Base-by-base conservation (phyloP, 139 green algal species). In the Marvania coccoides region DNA sequence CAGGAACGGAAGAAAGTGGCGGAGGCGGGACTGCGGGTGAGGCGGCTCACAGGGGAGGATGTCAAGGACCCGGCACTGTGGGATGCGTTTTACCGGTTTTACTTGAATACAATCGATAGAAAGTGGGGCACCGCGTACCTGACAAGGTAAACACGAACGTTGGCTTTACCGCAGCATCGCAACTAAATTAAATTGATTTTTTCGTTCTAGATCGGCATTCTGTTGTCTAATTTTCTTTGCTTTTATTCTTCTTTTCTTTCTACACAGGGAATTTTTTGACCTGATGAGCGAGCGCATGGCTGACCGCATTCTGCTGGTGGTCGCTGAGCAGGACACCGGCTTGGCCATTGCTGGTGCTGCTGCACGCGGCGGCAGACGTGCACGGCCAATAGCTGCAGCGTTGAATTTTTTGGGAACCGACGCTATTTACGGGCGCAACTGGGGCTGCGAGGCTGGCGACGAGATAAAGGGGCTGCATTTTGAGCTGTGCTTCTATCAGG, bases 401-500 rank as follows among this genome's bases (percentile, higher is more conserved):
- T 77, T 97, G 14, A 97, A 97, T 73, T 75, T 97, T 4, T 69
- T 94, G 9, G 91, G 91, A 45, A 83, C 71, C 7, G 66, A 97
- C 37, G 76, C 81, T 4, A 70, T 97, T 5, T 97, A 76, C 72
- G 91, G 91, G 31, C 73, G 91, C 39, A 95, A 97, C 79, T 97
- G 92, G 90, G 92, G 91, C 42, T 88, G 81, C 68, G 47, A 33
- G 9, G 71, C 61, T 30, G 79, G 85, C 12, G 51, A 65, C 24
- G 40, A 74, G 2, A 62, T 83, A 62, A 79, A 82, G 53, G 64
- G 86, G 63, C 81, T 97, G 24, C 91, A 97, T 67, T 97, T 97
- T 72, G 91, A 97, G 76, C 74, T 92, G 48, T 96, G 90, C 76
- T 97, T 95, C 72, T 97, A 97, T 72, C 84, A 92, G 78, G 86